Percentiles rank a stretch among this genome's conserved stretches.
Evolutionary conservation across 1,139 yeast genomes (phyloP).

Genomic region (Debaryomyces subglobosus): DNA sequence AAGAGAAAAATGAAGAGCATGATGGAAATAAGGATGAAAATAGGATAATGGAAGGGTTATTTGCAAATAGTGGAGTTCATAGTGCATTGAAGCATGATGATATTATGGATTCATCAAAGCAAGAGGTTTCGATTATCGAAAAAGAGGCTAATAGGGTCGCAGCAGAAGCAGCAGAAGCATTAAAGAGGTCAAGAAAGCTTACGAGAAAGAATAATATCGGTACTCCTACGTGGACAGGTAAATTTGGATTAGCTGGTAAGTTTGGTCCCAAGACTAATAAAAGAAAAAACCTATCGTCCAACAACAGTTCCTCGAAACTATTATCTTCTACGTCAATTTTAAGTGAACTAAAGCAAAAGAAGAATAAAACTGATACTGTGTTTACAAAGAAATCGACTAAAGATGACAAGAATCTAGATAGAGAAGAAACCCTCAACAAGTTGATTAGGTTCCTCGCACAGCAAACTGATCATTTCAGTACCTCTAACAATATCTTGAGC

Average conservation of each 20-base stretch:
- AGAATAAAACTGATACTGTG: slow-evolving; percentile 18
- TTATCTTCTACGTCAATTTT: slow-evolving; percentile 36
- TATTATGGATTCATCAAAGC: slow-evolving; percentile 57
- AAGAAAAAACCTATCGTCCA: slow-evolving; percentile 13
- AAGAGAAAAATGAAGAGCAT: slow-evolving; percentile 28
- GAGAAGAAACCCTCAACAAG: slow-evolving; percentile 35
- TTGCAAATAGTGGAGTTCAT: slow-evolving; percentile 73
- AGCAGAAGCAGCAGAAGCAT: slow-evolving; percentile 70
- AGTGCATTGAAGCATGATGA: slow-evolving; percentile 81
- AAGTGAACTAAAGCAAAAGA: slow-evolving; percentile 27
- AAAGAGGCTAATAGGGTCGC: slow-evolving; percentile 81
- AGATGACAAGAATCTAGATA: slow-evolving; percentile 15
- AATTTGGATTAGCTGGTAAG: slow-evolving; percentile 81
- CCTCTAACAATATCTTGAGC: slow-evolving; percentile 62
- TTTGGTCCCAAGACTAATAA: slow-evolving; percentile 28
- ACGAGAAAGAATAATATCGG: slow-evolving; percentile 72
- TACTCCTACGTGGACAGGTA: slow-evolving; percentile 96
- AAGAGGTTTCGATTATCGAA: slow-evolving; percentile 60
- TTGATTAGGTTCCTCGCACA: slow-evolving; percentile 37
- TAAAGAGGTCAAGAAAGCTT: slow-evolving; percentile 65
- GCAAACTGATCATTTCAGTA: slow-evolving; percentile 47
- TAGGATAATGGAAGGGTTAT: slow-evolving; percentile 72
- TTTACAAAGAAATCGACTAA: slow-evolving; percentile 22
- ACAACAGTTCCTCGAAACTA: slow-evolving; percentile 6
- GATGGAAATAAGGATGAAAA: slow-evolving; percentile 43